phyloP scores from a whole-genome alignment of 1,284 basidiomycete genomes.

The Papiliotrema flavescens region DNA sequence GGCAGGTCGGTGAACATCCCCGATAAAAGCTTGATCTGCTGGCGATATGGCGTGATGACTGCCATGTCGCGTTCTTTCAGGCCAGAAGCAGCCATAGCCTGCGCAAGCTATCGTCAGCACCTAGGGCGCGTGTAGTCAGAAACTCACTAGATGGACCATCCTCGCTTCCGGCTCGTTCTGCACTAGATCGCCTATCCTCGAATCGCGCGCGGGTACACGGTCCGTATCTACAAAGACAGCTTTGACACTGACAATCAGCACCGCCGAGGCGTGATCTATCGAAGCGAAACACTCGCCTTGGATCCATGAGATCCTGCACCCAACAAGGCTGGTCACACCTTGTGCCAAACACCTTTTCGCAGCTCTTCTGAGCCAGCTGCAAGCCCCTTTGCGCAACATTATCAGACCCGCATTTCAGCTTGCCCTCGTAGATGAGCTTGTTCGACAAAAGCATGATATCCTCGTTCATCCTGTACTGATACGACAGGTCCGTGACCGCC shows the following conservation, averaged over 20 bases:
- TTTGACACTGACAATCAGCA: constrained; percentile 58
- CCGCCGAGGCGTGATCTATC: not conserved
- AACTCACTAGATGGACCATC: constrained; percentile 50
- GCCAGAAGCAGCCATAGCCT: constrained; percentile 64
- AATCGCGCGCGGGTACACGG: constrained; percentile 67
- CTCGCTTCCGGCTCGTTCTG: constrained; percentile 80
- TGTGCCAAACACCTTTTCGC: constrained; percentile 16
- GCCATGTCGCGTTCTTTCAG: constrained; percentile 70
- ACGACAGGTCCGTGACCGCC: constrained; percentile 73
- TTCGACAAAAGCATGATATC: constrained; percentile 96
- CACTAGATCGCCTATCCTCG: constrained; percentile 77
- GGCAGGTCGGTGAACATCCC: constrained; percentile 51
- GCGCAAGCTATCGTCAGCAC: constrained; percentile 55
- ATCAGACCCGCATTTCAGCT: constrained; percentile 73
- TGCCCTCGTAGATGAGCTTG: constrained; percentile 75
- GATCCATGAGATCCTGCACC: constrained; percentile 64
- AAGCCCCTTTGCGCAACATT: constrained; percentile 63
- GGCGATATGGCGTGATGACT: constrained; percentile 86
- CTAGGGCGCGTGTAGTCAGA: not conserved
- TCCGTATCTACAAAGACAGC: constrained; percentile 95
- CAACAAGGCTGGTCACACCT: constrained; percentile 56
- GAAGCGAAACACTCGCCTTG: constrained; percentile 53
- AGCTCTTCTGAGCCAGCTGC: constrained; percentile 55
- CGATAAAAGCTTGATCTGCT: constrained; percentile 84
- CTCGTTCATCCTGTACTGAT: constrained; percentile 95